Evolutionary conservation across 169 alveolate species (phyloP), one percentile per base, ranked within the genome.

Genomic region (Plasmodium reichenowi): DNA sequence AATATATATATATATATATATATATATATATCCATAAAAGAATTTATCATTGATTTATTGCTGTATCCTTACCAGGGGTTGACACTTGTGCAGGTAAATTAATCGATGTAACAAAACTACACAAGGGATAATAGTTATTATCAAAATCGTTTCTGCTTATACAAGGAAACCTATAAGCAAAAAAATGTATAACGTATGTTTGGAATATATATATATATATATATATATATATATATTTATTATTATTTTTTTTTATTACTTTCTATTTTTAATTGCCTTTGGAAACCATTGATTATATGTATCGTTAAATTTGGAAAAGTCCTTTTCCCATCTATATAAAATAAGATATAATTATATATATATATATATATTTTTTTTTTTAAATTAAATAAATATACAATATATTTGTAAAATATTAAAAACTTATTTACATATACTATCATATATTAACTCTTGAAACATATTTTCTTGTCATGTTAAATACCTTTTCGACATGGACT

Each of bases 281-380:
- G 96, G 95, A 68, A 93, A 94, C 95, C 95, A 85, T 73, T 95
- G 96, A 20, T 80, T 72, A 74, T 95, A 95, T 4, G 87, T 89
- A 12, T 76, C 93, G 87, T 95, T 95, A 95, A 95, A 95, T 64
- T 86, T 85, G 29, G 91, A 88, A 64, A 95, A 95, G 48, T 95
- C 97, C 66, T 87, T 48, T 45, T 94, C 94, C 97, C 97, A 95
- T 64, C 83, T 92, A 88, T 54, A 88, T 59, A 38, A 56, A 56
- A 3, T 9, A 56, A 56, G 24, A 56, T 13, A 56, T 17, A 52
- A 12, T 52, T 52, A 52, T 52, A 13, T 52, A 15, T 56, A 26
- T 26, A 17, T 56, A 17, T 56, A 17, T 12, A 1, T 56, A 17
- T 56, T 5, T 56, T 56, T 5, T 56, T 15, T 15, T 56, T 56